These are phyloP conservation scores for Arthroderma sp. DNA, from an alignment of 2,329 filamentous ascomycete genomes.

Conservation along the genomic window DNA sequence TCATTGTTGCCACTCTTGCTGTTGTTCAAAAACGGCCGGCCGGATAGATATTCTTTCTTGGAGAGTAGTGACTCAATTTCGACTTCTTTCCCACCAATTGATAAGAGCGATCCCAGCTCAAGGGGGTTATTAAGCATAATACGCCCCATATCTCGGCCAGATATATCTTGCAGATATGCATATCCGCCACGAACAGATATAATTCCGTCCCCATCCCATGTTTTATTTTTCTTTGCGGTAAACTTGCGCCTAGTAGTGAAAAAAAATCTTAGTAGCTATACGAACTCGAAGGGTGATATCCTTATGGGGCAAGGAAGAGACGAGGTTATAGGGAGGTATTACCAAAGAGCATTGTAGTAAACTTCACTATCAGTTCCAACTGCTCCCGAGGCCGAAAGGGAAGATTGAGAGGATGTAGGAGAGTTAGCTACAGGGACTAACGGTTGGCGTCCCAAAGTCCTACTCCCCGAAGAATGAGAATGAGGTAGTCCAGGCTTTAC, in stretches of 20 bases:
- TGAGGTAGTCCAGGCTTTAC: too few species aligned
- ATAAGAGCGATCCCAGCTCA: slow-evolving; percentile 47
- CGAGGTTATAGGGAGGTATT: slow-evolving; percentile 9
- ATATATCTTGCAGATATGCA: slow-evolving; percentile 48
- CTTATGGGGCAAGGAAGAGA: background rate
- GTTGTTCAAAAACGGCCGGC: slow-evolving; percentile 15
- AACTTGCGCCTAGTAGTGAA: slow-evolving; percentile 45
- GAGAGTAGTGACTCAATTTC: slow-evolving; percentile 52
- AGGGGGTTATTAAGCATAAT: slow-evolving; percentile 42
- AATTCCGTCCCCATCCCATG: slow-evolving; percentile 62
- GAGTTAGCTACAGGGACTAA: too few species aligned
- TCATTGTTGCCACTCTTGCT: slow-evolving; percentile 6
- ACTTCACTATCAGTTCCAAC: slow-evolving; percentile 15
- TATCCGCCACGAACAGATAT: slow-evolving; percentile 45
- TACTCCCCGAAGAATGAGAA: too few species aligned
- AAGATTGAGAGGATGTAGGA: too few species aligned
- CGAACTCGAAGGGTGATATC: too few species aligned
- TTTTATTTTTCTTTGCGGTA: slow-evolving; percentile 62
- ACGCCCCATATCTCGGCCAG: slow-evolving; percentile 50
- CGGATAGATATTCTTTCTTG: slow-evolving; percentile 44
- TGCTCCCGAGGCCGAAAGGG: background rate
- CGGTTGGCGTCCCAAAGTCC: too few species aligned
- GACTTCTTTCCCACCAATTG: slow-evolving; percentile 53
- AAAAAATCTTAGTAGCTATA: background rate
- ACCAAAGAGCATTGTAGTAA: slow-evolving; percentile 39